Evolutionary conservation across 306 rosid species (phyloP).

Genomic region (Quercus suber): DNA sequence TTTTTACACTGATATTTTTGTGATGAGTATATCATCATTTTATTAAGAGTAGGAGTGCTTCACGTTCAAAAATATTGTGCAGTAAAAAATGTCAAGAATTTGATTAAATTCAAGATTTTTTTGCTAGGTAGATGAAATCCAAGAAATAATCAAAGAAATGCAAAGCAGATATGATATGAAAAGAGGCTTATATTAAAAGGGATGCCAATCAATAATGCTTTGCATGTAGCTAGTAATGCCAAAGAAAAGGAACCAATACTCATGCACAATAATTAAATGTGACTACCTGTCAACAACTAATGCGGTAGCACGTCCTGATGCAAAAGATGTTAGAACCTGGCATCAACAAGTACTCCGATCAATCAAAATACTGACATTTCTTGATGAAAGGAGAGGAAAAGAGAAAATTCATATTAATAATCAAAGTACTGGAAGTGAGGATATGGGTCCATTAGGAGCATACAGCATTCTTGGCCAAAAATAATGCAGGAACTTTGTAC

Average conservation of each 20-base stretch:
- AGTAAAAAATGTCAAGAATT: background rate
- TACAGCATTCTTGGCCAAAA: slow-evolving; percentile 98
- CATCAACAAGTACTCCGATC: slow-evolving; percentile 12
- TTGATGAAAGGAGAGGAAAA: slow-evolving; percentile 5
- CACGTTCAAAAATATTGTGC: background rate
- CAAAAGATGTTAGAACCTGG: slow-evolving; percentile 96
- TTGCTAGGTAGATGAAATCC: background rate
- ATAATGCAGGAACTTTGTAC: slow-evolving; percentile 94
- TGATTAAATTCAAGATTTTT: background rate
- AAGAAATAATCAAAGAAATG: background rate
- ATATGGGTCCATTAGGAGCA: slow-evolving; percentile 25
- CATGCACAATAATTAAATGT: slow-evolving; percentile 4
- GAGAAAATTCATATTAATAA: slow-evolving; percentile 2
- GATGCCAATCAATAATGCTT: background rate
- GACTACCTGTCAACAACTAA: slow-evolving; percentile 91
- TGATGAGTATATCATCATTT: too few relatives aligned
- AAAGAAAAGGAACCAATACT: slow-evolving; percentile 11
- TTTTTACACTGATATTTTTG: background rate
- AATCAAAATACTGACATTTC: background rate
- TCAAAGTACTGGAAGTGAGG: slow-evolving; percentile 15
- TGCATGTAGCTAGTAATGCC: background rate
- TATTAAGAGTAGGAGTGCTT: too few relatives aligned
- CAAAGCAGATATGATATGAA: background rate
- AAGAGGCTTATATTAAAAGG: background rate
- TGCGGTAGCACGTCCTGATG: slow-evolving; percentile 98